Percentiles rank a stretch among this genome's conserved stretches.
Evolutionary conservation across 208 protist species (phyloP).

Genomic region (Herpetomonas samuelpessoai): DNA sequence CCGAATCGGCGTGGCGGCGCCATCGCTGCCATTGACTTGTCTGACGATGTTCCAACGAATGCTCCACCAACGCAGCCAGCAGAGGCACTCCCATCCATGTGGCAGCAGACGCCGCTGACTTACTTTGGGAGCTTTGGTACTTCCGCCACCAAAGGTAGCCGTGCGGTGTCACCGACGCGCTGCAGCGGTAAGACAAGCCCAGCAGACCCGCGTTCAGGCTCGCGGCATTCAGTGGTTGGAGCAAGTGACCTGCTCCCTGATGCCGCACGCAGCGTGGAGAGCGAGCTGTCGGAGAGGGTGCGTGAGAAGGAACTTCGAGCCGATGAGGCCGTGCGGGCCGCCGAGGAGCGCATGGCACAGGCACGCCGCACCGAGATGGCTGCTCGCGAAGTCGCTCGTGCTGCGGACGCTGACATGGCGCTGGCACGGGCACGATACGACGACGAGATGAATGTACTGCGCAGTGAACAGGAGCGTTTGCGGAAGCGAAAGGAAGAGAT

Average conservation of each 20-base stretch:
- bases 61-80: background rate
- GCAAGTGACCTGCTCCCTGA: background rate
- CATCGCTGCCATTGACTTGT: no score
- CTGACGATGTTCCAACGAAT: background rate
- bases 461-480: background rate
- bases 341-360: background rate
- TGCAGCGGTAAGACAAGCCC: no score
- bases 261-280: background rate
- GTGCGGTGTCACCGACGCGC: no score
- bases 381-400: background rate
- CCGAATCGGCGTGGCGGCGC: no score
- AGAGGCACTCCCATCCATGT: background rate
- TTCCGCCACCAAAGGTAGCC: background rate
- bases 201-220: background rate
- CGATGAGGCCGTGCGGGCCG: background rate
- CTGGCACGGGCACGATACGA: background rate
- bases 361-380: background rate
- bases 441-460: background rate
- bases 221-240: no score
- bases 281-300: background rate
- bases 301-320: background rate
- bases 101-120: background rate
- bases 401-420: background rate
- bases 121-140: background rate
- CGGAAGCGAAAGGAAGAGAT: background rate